phyloP scores from a whole-genome alignment of 345 rosid genomes.

The Odontarrhena argentea region DNA sequence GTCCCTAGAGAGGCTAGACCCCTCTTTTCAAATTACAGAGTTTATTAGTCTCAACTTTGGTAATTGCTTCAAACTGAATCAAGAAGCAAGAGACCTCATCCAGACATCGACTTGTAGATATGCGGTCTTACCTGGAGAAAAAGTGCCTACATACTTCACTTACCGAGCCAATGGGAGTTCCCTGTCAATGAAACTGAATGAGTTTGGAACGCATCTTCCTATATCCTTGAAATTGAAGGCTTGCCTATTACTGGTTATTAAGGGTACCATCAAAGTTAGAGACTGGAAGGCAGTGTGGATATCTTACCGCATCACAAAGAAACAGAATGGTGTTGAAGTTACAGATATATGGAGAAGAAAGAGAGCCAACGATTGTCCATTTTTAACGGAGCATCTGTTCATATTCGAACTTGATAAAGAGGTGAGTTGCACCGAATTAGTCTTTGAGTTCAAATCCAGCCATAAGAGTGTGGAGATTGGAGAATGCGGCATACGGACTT shows the following conservation, averaged over 20 bases:
- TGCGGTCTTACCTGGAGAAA: neutral
- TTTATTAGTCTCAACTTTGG: neutral
- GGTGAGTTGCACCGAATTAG: neutral
- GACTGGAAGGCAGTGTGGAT: rapidly evolving
- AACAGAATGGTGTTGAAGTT: neutral
- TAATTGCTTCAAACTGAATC: conserved; percentile 18
- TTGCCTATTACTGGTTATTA: neutral
- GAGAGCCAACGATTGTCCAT: no score
- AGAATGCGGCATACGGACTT: neutral
- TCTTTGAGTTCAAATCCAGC: neutral
- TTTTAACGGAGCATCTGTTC: neutral
- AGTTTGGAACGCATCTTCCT: neutral
- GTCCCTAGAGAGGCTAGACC: neutral
- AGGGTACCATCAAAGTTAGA: neutral
- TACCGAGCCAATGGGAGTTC: conserved; percentile 3
- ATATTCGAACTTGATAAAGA: neutral
- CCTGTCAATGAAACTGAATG: neutral
- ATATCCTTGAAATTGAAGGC: neutral
- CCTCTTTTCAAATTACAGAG: neutral
- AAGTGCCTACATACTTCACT: conserved; percentile 3
- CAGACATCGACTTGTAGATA: neutral
- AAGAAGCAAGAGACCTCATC: conserved; percentile 8
- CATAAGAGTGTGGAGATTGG: neutral
- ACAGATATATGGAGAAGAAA: no score
- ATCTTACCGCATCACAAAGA: neutral